Base-by-base conservation (phyloP, 441 rosid species). In the Kokia cookei region DNA sequence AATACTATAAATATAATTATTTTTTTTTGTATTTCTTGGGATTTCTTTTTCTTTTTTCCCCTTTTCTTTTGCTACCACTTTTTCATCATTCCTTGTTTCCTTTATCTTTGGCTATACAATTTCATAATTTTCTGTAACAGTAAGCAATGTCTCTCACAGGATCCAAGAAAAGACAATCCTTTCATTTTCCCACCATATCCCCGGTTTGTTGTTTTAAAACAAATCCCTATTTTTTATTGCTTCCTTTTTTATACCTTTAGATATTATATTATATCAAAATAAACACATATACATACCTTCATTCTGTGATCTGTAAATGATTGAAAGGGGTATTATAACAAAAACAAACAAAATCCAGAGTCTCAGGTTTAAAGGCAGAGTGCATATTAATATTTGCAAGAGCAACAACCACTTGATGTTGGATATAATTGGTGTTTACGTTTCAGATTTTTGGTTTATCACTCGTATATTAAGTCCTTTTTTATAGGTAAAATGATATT, bases 91-190 rank as follows among this genome's bases (percentile, higher is more conserved):
- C 74, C 84, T 58, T 75, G 76, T 74, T 74, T 75, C 79, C 85
- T 91, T 88, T 83, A 82, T 69, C 83, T 87, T 84, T 72, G 74
- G 77, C 80, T 74, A 77, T 19, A 70, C 80, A 77, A 71, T 78
- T 69, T 68, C 37, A 72, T 68, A 48, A 69, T 75, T 75, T 50
- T 40, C 69, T 60, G 54, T 75, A 62, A 77, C 76, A 72, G 83
- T 29, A n/a, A 2, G 1, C 77, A 47, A 7, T 77, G 84, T 79
- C 70, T 60, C 84, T 82, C 89, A 65, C 97, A 85, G 92, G 94
- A 90, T 90, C 94, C 92, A 66, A 90, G 86, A 89, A 86, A 86
- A 90, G 86, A 86, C 86, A 86, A 84, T 64, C 79, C 65, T 75
- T 65, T 70, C 85, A 74, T 75, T 84, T 86, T 84, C 76, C 82